These are phyloP conservation scores for Primulina huaijiensis DNA, from an alignment of 257 asterid species.

Conservation along the genomic window DNA sequence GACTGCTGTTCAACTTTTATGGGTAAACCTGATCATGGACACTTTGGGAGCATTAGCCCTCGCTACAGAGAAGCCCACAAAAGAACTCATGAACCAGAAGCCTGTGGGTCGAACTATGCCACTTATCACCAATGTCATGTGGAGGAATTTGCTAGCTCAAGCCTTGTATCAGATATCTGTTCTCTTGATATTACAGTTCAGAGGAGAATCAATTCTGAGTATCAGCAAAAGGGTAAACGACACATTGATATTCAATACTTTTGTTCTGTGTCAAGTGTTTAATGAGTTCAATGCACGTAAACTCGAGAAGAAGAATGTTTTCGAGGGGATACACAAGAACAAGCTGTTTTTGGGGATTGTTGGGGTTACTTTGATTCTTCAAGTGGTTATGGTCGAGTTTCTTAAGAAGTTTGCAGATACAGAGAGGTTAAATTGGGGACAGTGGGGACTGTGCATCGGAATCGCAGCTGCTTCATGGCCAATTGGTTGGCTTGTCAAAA, in stretches of 20 bases:
- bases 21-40: constrained; percentile 59
- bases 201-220: constrained; percentile 30
- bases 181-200: constrained; percentile 31
- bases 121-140: constrained; percentile 40
- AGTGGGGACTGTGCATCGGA: constrained; percentile 57
- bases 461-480: constrained; percentile 56
- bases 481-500: constrained; percentile 44
- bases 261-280: constrained; percentile 57
- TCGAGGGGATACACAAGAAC: constrained; percentile 47
- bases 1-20: constrained; percentile 31
- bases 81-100: constrained; percentile 30
- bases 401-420: constrained; percentile 56
- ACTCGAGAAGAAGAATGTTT: constrained; percentile 56
- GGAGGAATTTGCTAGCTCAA: constrained; percentile 42
- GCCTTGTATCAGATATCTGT: constrained; percentile 34
- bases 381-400: constrained; percentile 66
- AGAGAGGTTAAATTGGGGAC: constrained; percentile 53
- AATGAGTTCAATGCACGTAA: constrained; percentile 61
- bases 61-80: constrained; percentile 38
- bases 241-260: constrained; percentile 55
- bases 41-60: constrained; percentile 51
- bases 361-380: constrained; percentile 45
- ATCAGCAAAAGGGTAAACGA: constrained; percentile 26
- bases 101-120: constrained; percentile 40
- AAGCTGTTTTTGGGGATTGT: constrained; percentile 57